Evolutionary conservation across 352 stramenopile genomes (phyloP).

Genomic region (Nothophytophthora sp.): DNA sequence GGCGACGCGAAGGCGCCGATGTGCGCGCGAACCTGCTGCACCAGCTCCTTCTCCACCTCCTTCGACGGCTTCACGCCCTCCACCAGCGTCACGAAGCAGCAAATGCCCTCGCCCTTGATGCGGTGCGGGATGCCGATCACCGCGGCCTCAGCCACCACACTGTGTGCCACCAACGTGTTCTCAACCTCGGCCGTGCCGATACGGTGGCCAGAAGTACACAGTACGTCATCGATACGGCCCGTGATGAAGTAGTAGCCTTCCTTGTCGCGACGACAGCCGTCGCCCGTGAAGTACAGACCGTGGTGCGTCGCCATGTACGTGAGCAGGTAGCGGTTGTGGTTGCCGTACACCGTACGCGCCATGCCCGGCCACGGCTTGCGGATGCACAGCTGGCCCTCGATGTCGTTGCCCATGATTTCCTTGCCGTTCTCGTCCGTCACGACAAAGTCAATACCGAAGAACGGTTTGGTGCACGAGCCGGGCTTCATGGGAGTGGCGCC

Average conservation of each 20-base stretch:
- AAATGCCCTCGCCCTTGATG: constrained; percentile 97
- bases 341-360: constrained; percentile 93
- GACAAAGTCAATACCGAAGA: constrained; percentile 95
- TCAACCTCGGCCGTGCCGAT: constrained; percentile 91
- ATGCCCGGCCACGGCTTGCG: constrained; percentile 96
- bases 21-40: constrained; percentile 83
- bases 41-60: constrained; percentile 66
- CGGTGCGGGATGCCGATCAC: constrained; percentile 95
- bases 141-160: constrained; percentile 92
- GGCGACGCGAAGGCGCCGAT: constrained; percentile 98
- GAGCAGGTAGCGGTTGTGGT: constrained; percentile 95
- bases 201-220: constrained; percentile 94
- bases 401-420: constrained; percentile 81
- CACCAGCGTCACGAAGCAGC: constrained; percentile 93
- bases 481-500: constrained; percentile 91
- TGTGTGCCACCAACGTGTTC: constrained; percentile 92
- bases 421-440: constrained; percentile 85
- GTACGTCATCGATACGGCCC: constrained; percentile 97
- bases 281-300: constrained; percentile 97
- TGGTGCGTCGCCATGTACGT: constrained; percentile 97
- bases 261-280: constrained; percentile 86
- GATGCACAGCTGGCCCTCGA: constrained; percentile 97
- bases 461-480: constrained; percentile 94
- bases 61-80: constrained; percentile 72
- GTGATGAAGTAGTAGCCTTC: constrained; percentile 99